phyloP scores from a whole-genome alignment of 164 flowering plant genomes.

The Santalum album region DNA sequence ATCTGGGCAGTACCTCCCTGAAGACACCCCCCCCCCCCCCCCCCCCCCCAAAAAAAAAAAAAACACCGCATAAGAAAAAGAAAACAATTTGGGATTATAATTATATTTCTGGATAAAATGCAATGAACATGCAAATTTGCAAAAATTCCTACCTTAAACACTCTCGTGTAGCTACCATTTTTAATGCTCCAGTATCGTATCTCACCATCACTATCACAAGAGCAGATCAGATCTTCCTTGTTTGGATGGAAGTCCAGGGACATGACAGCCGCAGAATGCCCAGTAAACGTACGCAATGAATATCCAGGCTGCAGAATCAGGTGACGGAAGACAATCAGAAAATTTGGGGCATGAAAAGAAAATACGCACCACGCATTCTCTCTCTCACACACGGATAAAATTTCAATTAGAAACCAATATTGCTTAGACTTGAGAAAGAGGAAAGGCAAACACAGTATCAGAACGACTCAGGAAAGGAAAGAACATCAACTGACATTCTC shows the following conservation, averaged over 20 bases:
- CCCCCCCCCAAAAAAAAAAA: too few species aligned
- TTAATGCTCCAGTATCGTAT: conserved; percentile 65
- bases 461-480: not conserved
- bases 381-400: too few species aligned
- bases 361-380: too few species aligned
- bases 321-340: too few species aligned
- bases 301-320: conserved; percentile 41
- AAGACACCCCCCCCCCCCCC: too few species aligned
- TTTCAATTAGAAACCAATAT: too few species aligned
- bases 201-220: conserved; percentile 73
- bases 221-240: conserved; percentile 64
- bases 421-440: too few species aligned
- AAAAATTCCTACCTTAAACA: conserved; percentile 42
- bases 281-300: conserved; percentile 56
- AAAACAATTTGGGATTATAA: too few species aligned
- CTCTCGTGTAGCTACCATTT: conserved; percentile 40
- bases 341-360: too few species aligned
- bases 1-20: conserved; percentile 68
- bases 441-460: too few species aligned
- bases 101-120: too few species aligned
- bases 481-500: conserved; percentile 37
- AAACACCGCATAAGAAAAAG: too few species aligned
- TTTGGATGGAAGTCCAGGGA: conserved; percentile 76
- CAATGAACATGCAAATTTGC: not conserved
- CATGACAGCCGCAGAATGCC: conserved; percentile 62